phyloP scores from a whole-genome alignment of 352 stramenopile genomes.

The Phytophthora capsici region DNA sequence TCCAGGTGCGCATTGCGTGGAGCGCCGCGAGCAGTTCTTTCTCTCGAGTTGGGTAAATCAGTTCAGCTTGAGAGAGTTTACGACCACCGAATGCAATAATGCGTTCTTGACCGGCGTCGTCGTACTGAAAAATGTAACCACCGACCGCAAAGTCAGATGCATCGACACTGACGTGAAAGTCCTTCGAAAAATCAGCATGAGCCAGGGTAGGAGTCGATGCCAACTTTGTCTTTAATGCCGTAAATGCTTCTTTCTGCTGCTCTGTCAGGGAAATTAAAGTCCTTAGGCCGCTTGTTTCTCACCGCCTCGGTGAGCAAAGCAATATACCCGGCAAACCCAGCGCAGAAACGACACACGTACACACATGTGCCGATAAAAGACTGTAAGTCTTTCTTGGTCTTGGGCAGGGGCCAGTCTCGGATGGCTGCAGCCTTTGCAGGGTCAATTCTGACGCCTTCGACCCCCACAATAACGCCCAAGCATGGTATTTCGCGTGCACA shows the following conservation, averaged over 20 bases:
- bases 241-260: not conserved
- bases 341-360: not conserved
- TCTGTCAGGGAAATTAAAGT: not conserved
- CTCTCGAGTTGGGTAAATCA: conserved; percentile 18
- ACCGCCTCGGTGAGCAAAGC: not conserved
- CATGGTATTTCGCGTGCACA: conserved; percentile 9
- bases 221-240: not conserved
- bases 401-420: not conserved
- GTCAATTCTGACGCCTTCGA: conserved; percentile 14
- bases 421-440: not conserved
- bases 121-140: not conserved
- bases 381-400: not conserved
- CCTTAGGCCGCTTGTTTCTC: not conserved
- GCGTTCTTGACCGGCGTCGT: not conserved
- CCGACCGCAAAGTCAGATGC: not conserved
- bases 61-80: conserved; percentile 9
- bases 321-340: not conserved
- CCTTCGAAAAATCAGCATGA: not conserved
- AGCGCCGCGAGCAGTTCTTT: conserved; percentile 20
- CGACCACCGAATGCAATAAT: conserved; percentile 20
- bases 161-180: not conserved
- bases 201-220: not conserved
- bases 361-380: not conserved
- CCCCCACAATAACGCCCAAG: not conserved
- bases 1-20: conserved; percentile 19